Conservation (phyloP, 805 yeast genomes). For the Teunomyces kruisii region DNA sequence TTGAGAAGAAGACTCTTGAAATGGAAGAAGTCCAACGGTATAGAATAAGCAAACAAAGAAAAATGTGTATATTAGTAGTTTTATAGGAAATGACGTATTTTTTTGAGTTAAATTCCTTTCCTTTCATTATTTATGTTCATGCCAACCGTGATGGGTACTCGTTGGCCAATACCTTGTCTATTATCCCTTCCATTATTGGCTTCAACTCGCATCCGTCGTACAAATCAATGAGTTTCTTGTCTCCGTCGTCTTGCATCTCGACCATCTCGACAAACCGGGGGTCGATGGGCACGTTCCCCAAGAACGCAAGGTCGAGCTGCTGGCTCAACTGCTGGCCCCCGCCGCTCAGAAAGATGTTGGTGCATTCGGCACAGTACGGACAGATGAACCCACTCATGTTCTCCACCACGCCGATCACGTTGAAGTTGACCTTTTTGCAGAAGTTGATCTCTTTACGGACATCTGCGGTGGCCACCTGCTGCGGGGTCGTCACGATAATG, state of each 20-base stretch:
- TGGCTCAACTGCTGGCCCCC: conserved; percentile 81
- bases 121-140: conserved; percentile 16
- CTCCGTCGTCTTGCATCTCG: conserved; percentile 54
- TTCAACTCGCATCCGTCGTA: conserved; percentile 36
- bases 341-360: conserved; percentile 88
- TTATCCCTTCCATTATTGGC: conserved; percentile 36
- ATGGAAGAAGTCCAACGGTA: conserved; percentile 58
- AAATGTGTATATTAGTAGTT: background rate
- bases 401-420: conserved; percentile 83
- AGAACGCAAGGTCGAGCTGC: conserved; percentile 58
- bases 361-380: conserved; percentile 89
- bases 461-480: conserved; percentile 88
- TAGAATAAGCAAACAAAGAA: conserved; percentile 12
- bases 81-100: background rate
- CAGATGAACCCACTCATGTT: conserved; percentile 97
- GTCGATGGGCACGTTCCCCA: conserved; percentile 92
- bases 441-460: conserved; percentile 92
- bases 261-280: conserved; percentile 86
- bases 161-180: conserved; percentile 33
- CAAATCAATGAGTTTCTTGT: conserved; percentile 28
- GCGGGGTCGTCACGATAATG: conserved; percentile 94
- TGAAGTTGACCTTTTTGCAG: conserved; percentile 80
- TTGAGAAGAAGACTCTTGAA: conserved; percentile 66
- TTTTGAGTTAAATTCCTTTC: too few relatives aligned
- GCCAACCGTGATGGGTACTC: conserved; percentile 21